Base-by-base conservation (phyloP, 345 rosid species). In the Syzygium aromaticum region DNA sequence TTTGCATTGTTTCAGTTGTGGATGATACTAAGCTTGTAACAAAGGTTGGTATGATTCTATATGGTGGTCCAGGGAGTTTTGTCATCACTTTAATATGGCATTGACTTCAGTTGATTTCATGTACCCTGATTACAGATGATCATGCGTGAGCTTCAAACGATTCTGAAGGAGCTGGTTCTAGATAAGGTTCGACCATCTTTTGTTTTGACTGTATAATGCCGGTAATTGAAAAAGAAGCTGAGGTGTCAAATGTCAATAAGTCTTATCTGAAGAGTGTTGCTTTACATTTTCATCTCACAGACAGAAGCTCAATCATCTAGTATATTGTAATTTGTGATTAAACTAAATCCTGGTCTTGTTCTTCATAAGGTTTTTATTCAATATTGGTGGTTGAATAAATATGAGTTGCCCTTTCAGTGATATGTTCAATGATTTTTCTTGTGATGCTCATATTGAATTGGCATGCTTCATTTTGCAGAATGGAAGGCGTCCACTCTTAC, bases 11-110 rank as follows among this genome's bases (percentile, higher is more conserved):
- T 85, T 94, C 99, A 54, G 88, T 89, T 86, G 95, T 96, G 83
- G 99, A 96, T 93, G 99, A 98, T 94, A 96, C 99, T 89, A 98
- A 94, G 91, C 97, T 96, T 59, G 85, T 96, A 52, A 92, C 93
- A 51, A 96, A 95, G 99, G 99, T 96, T 89, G 86, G 88, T 73
- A 54, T 88, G 52, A 51, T 64, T 49, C 78, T 87, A 51, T 73
- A 22, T 87, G 59, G n/a, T 40, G 85, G 61, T 51, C 77, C 4
- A 25, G 54, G 52, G 23, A 84, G 12, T 33, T 57, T 86, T 85
- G 51, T 59, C 27, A 87, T 49, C 28, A 49, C 21, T 51, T 61
- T 84, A 88, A 56, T 30, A 88, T 67, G 85, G 21, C 54, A 16
- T 61, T 87, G n/a, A 84, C 64, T 11, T 86, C 87, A 90, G 49